phyloP scores from a whole-genome alignment of 1,284 basidiomycete genomes.

The Trichosporon inkin region DNA sequence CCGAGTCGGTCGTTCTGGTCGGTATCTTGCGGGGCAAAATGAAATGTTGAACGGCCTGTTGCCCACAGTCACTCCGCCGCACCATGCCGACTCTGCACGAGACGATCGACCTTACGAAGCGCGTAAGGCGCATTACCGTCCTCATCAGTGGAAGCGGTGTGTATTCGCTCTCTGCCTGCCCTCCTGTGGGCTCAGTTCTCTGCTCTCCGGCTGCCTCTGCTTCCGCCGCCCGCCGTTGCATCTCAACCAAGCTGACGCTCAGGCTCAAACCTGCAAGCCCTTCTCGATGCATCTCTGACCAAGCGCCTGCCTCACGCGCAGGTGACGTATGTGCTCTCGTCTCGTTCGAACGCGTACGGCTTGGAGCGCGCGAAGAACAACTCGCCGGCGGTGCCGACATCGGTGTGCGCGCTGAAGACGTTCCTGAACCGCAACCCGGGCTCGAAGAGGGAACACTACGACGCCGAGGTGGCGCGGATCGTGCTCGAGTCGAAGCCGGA shows the following conservation, averaged over 20 bases:
- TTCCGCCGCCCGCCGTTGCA: no score
- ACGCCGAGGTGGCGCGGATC: constrained; percentile 70
- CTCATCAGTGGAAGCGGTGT: constrained; percentile 80
- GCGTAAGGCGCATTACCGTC: constrained; percentile 56
- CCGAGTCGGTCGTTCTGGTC: not conserved
- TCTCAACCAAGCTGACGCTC: constrained; percentile 23
- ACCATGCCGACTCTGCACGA: constrained; percentile 30
- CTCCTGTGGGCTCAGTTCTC: no score
- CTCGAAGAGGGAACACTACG: constrained; percentile 78
- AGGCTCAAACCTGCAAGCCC: constrained; percentile 94
- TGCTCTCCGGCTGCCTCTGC: not conserved
- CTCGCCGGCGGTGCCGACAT: constrained; percentile 71
- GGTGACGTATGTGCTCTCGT: constrained; percentile 83
- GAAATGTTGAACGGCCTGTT: not conserved
- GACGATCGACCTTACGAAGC: constrained; percentile 24
- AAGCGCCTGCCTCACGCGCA: constrained; percentile 59
- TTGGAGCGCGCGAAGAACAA: constrained; percentile 71
- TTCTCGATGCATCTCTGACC: constrained; percentile 76
- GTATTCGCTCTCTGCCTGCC: constrained; percentile 23
- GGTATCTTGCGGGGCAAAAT: not conserved
- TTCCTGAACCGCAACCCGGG: constrained; percentile 71
- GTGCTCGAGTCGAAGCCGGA: constrained; percentile 68
- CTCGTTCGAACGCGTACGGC: constrained; percentile 86
- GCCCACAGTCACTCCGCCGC: not conserved
- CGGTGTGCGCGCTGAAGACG: constrained; percentile 77